These are phyloP conservation scores for Teunomyces panamensis DNA, from an alignment of 805 yeast genomes.

Conservation along the genomic window DNA sequence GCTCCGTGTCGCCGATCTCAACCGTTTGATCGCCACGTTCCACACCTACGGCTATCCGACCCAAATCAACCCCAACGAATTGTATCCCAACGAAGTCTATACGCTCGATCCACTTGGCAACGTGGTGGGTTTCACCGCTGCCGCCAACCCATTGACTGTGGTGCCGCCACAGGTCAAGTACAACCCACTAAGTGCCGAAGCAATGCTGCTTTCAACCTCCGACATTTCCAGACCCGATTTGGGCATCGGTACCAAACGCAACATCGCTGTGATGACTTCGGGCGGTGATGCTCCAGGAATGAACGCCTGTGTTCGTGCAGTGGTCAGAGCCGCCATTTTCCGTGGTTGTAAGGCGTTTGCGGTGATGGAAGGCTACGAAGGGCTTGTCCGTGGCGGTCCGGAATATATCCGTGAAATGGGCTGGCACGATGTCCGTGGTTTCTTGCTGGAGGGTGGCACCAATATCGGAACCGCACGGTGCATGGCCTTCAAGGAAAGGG, in stretches of 20 bases:
- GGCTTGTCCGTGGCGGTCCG: slow-evolving; percentile 84
- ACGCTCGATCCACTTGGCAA: slow-evolving; percentile 82
- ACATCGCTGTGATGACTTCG: slow-evolving; percentile 94
- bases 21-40: slow-evolving; percentile 33
- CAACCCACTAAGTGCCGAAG: slow-evolving; percentile 13
- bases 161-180: slow-evolving; percentile 40
- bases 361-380: slow-evolving; percentile 92
- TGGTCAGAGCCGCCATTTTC: slow-evolving; percentile 86
- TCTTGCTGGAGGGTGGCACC: slow-evolving; percentile 91
- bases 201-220: slow-evolving; percentile 15
- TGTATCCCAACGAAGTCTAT: slow-evolving; percentile 73
- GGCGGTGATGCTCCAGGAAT: slow-evolving; percentile 99
- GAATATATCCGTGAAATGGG: slow-evolving; percentile 66
- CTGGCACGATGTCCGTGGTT: slow-evolving; percentile 96
- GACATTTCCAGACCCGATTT: slow-evolving; percentile 16
- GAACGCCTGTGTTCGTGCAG: slow-evolving; percentile 95
- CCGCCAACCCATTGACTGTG: slow-evolving; percentile 54
- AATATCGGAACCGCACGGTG: slow-evolving; percentile 95
- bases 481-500: slow-evolving; percentile 76
- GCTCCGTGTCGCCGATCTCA: slow-evolving; percentile 45
- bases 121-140: slow-evolving; percentile 73
- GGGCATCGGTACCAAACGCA: slow-evolving; percentile 31
- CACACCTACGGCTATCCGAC: slow-evolving; percentile 28
- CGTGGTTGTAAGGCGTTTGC: slow-evolving; percentile 89
- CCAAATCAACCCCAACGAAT: slow-evolving; percentile 68